Evolutionary conservation across 2,329 filamentous ascomycete species (phyloP).

Genomic region (Penicillium digitatum): DNA sequence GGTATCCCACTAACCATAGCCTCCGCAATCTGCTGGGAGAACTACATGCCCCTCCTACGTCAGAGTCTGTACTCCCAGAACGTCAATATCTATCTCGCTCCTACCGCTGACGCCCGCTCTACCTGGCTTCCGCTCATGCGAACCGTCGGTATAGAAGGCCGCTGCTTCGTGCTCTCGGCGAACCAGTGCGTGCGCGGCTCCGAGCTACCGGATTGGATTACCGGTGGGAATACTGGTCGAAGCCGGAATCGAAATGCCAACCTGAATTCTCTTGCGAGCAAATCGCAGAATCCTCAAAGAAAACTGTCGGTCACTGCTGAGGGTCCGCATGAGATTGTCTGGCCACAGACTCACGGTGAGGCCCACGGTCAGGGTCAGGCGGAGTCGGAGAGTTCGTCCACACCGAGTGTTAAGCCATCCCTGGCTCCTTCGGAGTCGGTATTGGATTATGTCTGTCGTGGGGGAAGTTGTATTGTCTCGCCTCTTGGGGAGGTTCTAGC

Average conservation of each 20-base stretch:
- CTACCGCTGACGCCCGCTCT: constrained; percentile 78
- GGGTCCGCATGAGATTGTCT: constrained; percentile 1
- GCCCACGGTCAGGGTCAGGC: neutral
- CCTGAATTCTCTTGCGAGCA: neutral
- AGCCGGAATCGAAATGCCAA: neutral
- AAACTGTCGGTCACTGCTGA: neutral
- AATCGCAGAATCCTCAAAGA: neutral
- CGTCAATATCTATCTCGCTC: constrained; percentile 84
- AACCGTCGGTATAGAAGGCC: constrained; percentile 73
- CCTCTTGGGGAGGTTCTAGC: constrained; percentile 72
- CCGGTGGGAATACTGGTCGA: neutral
- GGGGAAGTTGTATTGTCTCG: constrained; percentile 78
- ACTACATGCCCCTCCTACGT: constrained; percentile 85
- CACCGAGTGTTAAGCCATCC: neutral
- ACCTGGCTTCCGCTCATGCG: constrained; percentile 77
- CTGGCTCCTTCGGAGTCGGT: constrained; percentile 18
- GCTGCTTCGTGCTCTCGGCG: constrained; percentile 77
- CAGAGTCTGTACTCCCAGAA: constrained; percentile 83
- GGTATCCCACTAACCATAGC: constrained; percentile 75
- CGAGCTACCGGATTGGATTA: constrained; percentile 53
- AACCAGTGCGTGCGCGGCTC: constrained; percentile 70
- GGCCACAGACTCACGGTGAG: neutral
- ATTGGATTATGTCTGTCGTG: constrained; percentile 58
- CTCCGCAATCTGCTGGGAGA: constrained; percentile 92
- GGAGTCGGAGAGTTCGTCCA: neutral